These are phyloP conservation scores for Lactarius evosmus DNA, from an alignment of 768 basidiomycete species.

Conservation along the genomic window DNA sequence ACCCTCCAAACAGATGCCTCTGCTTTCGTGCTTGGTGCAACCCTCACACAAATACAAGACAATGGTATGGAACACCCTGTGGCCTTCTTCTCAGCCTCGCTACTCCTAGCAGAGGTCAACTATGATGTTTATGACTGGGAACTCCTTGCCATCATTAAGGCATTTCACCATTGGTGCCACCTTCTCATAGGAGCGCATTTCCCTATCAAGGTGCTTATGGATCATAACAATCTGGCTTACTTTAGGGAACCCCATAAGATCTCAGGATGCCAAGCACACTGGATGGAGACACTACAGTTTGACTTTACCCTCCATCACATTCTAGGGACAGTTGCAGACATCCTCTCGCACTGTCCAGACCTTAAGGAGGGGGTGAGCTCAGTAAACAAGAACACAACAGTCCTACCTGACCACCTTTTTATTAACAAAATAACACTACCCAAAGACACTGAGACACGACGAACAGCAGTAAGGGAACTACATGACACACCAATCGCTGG, in stretches of 20 bases:
- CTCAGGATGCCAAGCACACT: not conserved
- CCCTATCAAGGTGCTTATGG: no score
- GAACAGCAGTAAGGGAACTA: not conserved
- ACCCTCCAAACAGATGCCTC: no score
- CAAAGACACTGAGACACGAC: not conserved
- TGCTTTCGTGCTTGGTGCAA: no score
- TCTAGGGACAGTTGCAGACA: not conserved
- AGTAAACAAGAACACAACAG: rapidly evolving
- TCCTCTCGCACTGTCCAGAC: not conserved
- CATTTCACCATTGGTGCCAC: no score
- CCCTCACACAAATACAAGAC: no score
- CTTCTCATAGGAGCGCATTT: no score
- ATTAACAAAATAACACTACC: not conserved
- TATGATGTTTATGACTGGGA: no score
- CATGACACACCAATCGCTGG: not conserved
- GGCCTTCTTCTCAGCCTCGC: no score
- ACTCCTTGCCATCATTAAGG: no score
- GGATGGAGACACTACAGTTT: not conserved
- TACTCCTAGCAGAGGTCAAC: no score
- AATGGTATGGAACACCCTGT: no score
- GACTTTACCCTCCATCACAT: not conserved
- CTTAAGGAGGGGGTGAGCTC: not conserved
- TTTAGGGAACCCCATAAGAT: not conserved
- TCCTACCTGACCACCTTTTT: not conserved
- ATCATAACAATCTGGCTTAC: no score